Base-by-base conservation (phyloP, 2,329 filamentous ascomycete genomes). In the Juglanconis juglandina region DNA sequence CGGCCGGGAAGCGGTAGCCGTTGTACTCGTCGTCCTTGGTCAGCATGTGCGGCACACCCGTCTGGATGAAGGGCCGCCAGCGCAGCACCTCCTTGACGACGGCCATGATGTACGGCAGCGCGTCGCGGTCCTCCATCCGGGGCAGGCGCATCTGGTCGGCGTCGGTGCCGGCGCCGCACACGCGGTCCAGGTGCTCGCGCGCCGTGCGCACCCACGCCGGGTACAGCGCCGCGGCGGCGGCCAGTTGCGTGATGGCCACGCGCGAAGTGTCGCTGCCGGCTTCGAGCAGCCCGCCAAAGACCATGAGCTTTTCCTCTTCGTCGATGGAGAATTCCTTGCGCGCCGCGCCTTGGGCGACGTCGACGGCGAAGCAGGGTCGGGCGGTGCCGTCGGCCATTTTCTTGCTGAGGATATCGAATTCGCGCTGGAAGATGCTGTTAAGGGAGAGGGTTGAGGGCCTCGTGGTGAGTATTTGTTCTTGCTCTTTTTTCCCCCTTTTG, bases 41-140 rank as follows among this genome's bases (percentile, higher is more conserved):
- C 32, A 76, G 74, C 9, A 68, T 66, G 41, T 76, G 71, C 3
- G 71, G 67, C 3, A 81, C 67, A 5, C 67, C 65, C 47, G 74
- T 63, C 2, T 72, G 71, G 0, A 65, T 63, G 1, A 71, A 65
- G 0, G 67, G 53, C n/a, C 68, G 62, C 67, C 67, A 72, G 2
- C 70, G 65, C 8, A 65, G 63, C 0, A 66, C 56, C 53, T 72
- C 70, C 34, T 60, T 66, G 11, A 69, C 42, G 3, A 68, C 35
- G 3, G 68, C 69, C 8, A 68, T 61, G 39, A 72, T 44, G 37
- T 72, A 72, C 2, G 66, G 68, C 3, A 72, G 57, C 5, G 55
- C 42, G 9, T 65, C 58, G 8, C 66, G 65, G 49, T 72, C 70
- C 10, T 46, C 53, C 9, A 67, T 63, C 10, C 6, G 62, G 9